Evolutionary conservation across 148 eudicot species (phyloP), one percentile per base, ranked within the genome.

Genomic region (Nyssa sinensis): DNA sequence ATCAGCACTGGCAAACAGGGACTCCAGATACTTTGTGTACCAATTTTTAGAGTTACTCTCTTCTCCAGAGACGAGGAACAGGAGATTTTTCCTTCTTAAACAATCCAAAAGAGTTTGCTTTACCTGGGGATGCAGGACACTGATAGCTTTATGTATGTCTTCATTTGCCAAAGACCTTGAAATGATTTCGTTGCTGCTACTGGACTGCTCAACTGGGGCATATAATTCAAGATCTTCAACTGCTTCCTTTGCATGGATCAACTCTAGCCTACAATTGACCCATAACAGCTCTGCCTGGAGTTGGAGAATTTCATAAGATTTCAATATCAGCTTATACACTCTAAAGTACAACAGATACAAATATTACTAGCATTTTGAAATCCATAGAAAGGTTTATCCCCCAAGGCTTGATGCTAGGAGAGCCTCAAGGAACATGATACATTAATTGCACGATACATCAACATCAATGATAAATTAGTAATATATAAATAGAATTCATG

Each of bases 231-330:
- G 83, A 66, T 86, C 85, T 66, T 84, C 82, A 67, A 85, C 61
- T 41, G 81, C 83, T 71, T 73, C 87, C 75, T 78, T 85, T 73
- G 83, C 82, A 75, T 72, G 78, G 21, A 77, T 69, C 77, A 90
- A 82, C 76, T 90, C 91, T 28, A 72, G 80, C 79, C 80, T 73
- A 80, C 97, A 95, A 66, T 80, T 85, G 49, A 51, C 69, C 86
- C 82, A 82, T 58, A 86, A 59, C 62, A 85, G 80, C 81, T 89
- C 83, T 72, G 82, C 96, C 99, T 92, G 96, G 83, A 84, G 61
- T 64, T 49, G 53, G 32, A 70, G 47, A 67, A 73, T 60, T 65
- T 72, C 53, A 78, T 75, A 32, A 66, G 55, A 69, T 23, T 66
- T 66, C 75, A 53, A 17, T 44, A 39, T 35, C 27, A 34, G 27